These are phyloP conservation scores for Gastrolobium villosum DNA, from an alignment of 306 rosid species.

Conservation along the genomic window DNA sequence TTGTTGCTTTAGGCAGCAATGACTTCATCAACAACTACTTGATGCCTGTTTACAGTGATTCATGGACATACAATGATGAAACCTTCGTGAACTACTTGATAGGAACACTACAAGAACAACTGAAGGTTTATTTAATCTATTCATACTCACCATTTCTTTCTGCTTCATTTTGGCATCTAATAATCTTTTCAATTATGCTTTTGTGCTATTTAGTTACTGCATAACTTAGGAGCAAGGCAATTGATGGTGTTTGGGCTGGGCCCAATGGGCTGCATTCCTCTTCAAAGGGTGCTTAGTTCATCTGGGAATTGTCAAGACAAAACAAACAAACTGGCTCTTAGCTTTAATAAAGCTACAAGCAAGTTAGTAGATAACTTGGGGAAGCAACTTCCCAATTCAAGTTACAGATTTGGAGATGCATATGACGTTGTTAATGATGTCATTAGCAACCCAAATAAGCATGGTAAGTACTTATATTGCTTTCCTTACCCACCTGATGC, in stretches of 20 bases:
- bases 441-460: slow-evolving; percentile 67
- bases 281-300: slow-evolving; percentile 81
- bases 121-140: slow-evolving; percentile 57
- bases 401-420: slow-evolving; percentile 80
- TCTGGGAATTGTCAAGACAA: slow-evolving; percentile 70
- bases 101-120: slow-evolving; percentile 72
- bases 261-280: slow-evolving; percentile 96
- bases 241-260: slow-evolving; percentile 91
- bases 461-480: slow-evolving; percentile 56
- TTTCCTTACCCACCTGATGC: neutral
- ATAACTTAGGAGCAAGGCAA: slow-evolving; percentile 80
- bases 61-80: slow-evolving; percentile 87
- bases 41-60: slow-evolving; percentile 85
- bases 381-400: slow-evolving; percentile 73
- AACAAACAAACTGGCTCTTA: slow-evolving; percentile 80
- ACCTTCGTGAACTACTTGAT: slow-evolving; percentile 69
- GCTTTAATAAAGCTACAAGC: slow-evolving; percentile 75
- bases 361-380: slow-evolving; percentile 62
- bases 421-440: slow-evolving; percentile 81
- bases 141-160: neutral
- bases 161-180: neutral
- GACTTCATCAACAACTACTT: slow-evolving; percentile 93
- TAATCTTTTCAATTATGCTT: neutral
- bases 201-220: slow-evolving; percentile 54
- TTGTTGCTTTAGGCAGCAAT: slow-evolving; percentile 92